Evolutionary conservation across 305 asterid species (phyloP).

Genomic region (Fraxinus albicans): DNA sequence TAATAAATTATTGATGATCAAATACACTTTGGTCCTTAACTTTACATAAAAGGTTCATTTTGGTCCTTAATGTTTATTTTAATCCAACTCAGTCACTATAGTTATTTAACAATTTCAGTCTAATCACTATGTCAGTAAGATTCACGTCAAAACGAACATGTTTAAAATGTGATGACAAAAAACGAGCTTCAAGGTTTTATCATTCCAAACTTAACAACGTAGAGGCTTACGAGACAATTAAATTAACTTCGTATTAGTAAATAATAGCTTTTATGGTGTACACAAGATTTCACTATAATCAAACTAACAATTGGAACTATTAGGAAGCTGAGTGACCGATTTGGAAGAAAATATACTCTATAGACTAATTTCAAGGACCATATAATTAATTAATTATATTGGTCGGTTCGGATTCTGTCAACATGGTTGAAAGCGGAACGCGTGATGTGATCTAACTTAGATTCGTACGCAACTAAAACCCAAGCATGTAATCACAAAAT

Average conservation of each 20-base stretch:
- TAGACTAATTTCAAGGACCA: not conserved
- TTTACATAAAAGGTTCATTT: not conserved
- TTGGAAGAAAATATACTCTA: not conserved
- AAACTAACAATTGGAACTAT: not conserved
- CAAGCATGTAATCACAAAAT: no score
- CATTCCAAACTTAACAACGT: no score
- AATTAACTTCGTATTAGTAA: no score
- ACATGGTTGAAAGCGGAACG: not conserved
- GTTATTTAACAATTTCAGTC: not conserved
- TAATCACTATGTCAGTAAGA: no score
- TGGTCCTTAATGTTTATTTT: not conserved
- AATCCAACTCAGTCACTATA: not conserved
- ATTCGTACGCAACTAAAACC: not conserved
- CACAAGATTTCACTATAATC: not conserved
- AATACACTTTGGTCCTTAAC: not conserved
- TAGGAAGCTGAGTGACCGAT: not conserved
- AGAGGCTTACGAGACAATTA: not conserved
- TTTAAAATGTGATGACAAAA: not conserved
- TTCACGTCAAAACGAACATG: no score
- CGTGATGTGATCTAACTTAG: not conserved
- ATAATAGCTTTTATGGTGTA: not conserved
- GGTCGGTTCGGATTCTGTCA: not conserved
- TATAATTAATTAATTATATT: not conserved
- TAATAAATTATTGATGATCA: not conserved
- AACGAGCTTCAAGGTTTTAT: no score